A percentile compares a stretch with the other conserved stretches of the same genome.
Evolutionary conservation across 495 filamentous ascomycete species (phyloP).

Genomic region (Penicillium diatomitis): DNA sequence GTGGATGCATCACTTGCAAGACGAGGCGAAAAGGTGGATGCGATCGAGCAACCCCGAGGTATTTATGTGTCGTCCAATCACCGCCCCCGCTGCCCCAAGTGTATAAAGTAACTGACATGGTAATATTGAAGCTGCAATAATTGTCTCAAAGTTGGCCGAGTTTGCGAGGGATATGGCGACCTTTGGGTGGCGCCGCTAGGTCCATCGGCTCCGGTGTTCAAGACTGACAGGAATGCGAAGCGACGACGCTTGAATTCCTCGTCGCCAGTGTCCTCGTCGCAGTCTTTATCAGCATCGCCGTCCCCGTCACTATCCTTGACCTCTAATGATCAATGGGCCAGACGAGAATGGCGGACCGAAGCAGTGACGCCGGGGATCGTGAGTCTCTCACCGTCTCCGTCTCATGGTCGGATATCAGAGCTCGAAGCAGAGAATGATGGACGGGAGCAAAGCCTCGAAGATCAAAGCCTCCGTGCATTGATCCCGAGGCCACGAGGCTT

Average conservation of each 20-base stretch:
- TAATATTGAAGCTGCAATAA: conserved; percentile 23
- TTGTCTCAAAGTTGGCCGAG: conserved; percentile 30
- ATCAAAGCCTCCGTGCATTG: neutral
- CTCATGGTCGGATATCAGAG: neutral
- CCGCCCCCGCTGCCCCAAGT: neutral
- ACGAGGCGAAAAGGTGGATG: conserved; percentile 34
- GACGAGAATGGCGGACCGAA: conserved; percentile 5
- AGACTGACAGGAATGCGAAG: conserved; percentile 16
- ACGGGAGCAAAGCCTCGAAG: neutral
- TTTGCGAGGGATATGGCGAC: conserved; percentile 37
- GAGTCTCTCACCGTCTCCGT: conserved; percentile 6
- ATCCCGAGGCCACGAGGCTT: conserved; percentile 8
- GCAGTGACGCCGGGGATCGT: neutral
- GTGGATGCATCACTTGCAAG: conserved; percentile 38
- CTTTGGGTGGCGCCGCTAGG: conserved; percentile 34
- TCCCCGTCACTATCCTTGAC: conserved; percentile 15
- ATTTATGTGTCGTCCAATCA: neutral
- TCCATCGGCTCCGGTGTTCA: conserved; percentile 26
- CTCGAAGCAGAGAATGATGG: neutral
- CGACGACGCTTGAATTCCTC: conserved; percentile 15
- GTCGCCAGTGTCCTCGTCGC: neutral
- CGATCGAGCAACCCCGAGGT: conserved; percentile 38
- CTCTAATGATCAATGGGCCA: conserved; percentile 8
- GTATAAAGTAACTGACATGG: neutral
- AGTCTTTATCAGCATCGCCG: conserved; percentile 15